Base-by-base conservation (phyloP, 352 stramenopile species). In the Phytophthora megakarya region DNA sequence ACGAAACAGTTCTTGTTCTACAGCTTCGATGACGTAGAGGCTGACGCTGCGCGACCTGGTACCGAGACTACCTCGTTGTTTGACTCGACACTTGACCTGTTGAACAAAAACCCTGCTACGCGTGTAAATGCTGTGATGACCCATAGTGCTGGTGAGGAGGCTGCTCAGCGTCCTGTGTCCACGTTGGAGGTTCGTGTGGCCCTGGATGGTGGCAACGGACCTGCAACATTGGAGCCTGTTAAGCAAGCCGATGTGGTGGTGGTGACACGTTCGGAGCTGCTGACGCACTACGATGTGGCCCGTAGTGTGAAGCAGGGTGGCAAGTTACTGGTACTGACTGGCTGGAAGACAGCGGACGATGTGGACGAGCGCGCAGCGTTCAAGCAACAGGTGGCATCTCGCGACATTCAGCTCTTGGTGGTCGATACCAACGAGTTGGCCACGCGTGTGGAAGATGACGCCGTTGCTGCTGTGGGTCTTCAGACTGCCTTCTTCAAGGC, bases 1-100 rank as follows among this genome's bases (percentile, higher is more conserved):
- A 83, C 87, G 10, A 97, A 92, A 54, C 87, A 98, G 69, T 97
- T 89, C 70, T 76, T 98, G 46, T 92, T 98, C 65, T 97, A 82
- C 73, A 88, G 89, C 35, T 96, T 92, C 64, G 87, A 90, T 35
- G 87, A 83, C 44, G 86, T 93, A 40, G 78, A 88, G 19, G 74
- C 90, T 30, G 77, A 84, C 19, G 48, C 33, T 21, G 65, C 80
- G 55, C 74, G 76, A 40, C 26, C 53, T 30, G 70, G 73, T 30
- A 66, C 58, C 0, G 47, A 70, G 19, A 68, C 85, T 12, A 72
- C 62, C 26, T 50, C 50, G 21, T 49, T 62, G 30, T 89, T 87
- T 55, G 33, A 55, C 21, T 61, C 69, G 42, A 87, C 78, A 33
- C 64, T 91, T 26, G 51, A 73, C 39, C 47, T 88, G 44, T 63